Conservation (phyloP, 352 stramenopile genomes). For the Globisporangium viniferum region DNA sequence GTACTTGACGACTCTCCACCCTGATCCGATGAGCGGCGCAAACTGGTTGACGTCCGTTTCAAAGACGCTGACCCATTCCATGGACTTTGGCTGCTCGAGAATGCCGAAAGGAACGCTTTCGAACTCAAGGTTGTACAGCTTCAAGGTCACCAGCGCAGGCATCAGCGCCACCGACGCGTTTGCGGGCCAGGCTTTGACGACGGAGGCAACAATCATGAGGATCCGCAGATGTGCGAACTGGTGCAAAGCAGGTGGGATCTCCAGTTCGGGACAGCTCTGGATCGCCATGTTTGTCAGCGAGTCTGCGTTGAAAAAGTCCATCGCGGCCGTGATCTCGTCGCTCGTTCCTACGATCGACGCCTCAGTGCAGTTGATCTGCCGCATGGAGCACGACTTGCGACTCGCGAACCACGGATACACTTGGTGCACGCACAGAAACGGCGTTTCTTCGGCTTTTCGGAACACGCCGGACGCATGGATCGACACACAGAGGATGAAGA, state of each 20-base stretch:
- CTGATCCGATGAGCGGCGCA: neutral
- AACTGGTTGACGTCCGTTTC: conserved; percentile 1
- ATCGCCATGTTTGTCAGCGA: conserved; percentile 10
- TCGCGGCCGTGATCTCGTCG: neutral
- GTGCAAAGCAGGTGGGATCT: conserved; percentile 7
- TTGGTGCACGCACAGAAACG: conserved; percentile 8
- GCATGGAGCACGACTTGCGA: conserved; percentile 12
- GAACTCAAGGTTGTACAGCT: conserved; percentile 7
- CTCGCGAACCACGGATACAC: conserved; percentile 14
- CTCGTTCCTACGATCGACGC: conserved; percentile 12
- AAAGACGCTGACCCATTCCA: conserved; percentile 13
- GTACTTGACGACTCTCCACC: conserved; percentile 13
- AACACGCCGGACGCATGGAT: conserved; percentile 7
- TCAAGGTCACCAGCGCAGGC: conserved; percentile 6
- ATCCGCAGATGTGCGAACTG: conserved; percentile 4
- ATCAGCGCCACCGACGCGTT: conserved; percentile 1
- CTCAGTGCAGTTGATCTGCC: conserved; percentile 10
- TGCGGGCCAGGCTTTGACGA: neutral
- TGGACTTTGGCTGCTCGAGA: neutral
- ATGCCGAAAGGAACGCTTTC: neutral
- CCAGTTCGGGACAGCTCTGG: neutral
- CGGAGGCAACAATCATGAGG: neutral
- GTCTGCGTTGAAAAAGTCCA: conserved; percentile 8
- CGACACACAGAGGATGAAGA: conserved; percentile 6
- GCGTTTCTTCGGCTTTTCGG: neutral